Evolutionary conservation across 345 rosid genomes (phyloP).

Genomic region (Citrus glauca): DNA sequence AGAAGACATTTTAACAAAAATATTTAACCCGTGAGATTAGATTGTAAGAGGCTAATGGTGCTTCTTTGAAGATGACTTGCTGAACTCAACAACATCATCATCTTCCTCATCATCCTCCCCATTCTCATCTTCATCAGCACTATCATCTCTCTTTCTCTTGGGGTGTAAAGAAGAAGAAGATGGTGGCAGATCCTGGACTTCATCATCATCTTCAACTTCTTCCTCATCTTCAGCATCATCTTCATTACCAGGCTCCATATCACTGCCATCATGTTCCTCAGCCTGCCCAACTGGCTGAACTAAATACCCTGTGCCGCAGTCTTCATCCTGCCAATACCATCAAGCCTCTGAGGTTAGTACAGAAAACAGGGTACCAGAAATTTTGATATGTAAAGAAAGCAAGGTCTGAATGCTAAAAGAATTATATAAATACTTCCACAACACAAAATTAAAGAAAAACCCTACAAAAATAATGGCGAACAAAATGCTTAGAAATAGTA

Average conservation of each 20-base stretch:
- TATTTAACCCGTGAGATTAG: neutral
- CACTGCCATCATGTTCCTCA: constrained; percentile 46
- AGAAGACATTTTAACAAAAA: constrained; percentile 10
- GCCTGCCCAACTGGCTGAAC: constrained; percentile 55
- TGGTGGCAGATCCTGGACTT: constrained; percentile 33
- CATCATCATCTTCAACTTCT: constrained; percentile 44
- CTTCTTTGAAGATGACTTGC: constrained; percentile 38
- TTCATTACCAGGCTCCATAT: constrained; percentile 42
- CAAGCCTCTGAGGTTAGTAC: neutral
- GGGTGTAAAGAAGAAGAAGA: constrained; percentile 41
- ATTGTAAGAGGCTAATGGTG: constrained; percentile 20
- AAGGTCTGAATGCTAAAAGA: neutral
- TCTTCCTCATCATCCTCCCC: constrained; percentile 24
- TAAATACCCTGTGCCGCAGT: constrained; percentile 51
- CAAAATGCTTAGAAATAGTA: neutral
- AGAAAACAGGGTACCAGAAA: neutral
- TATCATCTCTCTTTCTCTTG: constrained; percentile 55
- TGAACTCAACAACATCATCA: constrained; percentile 29
- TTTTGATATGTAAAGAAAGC: too few relatives aligned
- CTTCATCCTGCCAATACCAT: constrained; percentile 53
- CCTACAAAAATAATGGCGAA: neutral
- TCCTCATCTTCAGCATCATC: constrained; percentile 50
- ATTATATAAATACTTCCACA: neutral
- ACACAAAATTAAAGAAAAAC: neutral
- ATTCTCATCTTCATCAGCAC: constrained; percentile 19